These are phyloP conservation scores for Physcia stellaris DNA, from an alignment of 495 filamentous ascomycete species.

Conservation along the genomic window DNA sequence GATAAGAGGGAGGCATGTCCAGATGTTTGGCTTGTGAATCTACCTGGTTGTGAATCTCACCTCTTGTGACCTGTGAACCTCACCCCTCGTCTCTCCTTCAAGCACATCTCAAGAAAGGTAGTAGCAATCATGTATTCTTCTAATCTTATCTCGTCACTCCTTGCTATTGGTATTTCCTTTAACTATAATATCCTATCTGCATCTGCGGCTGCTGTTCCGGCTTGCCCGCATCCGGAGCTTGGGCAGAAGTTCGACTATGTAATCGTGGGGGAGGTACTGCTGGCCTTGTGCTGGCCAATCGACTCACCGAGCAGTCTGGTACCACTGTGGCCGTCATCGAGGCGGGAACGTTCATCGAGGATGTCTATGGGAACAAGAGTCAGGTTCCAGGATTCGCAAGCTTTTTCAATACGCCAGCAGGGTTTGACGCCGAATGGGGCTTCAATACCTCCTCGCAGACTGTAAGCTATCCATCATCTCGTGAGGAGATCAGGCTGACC, in stretches of 20 bases:
- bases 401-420: slow-evolving; percentile 14
- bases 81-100: too few relatives aligned
- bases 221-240: too few relatives aligned
- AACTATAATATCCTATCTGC: too few relatives aligned
- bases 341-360: slow-evolving; percentile 3
- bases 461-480: slow-evolving; percentile 8
- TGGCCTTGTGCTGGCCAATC: slow-evolving; percentile 22
- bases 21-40: too few relatives aligned
- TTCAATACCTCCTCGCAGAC: slow-evolving; percentile 26
- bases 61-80: too few relatives aligned
- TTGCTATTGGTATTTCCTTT: too few relatives aligned
- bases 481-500: neutral
- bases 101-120: too few relatives aligned
- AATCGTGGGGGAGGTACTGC: slow-evolving; percentile 44
- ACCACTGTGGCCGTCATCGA: slow-evolving; percentile 9
- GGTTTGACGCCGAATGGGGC: slow-evolving; percentile 36
- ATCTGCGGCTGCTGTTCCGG: too few relatives aligned
- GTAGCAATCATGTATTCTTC: too few relatives aligned
- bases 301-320: slow-evolving; percentile 4
- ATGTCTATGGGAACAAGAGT: neutral
- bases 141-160: too few relatives aligned
- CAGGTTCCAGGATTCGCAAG: slow-evolving; percentile 1
- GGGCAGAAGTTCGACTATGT: slow-evolving; percentile 17
- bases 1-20: too few relatives aligned
- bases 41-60: too few relatives aligned